These are phyloP conservation scores for Cyberlindnera petersonii DNA, from an alignment of 805 yeast species.

Conservation along the genomic window DNA sequence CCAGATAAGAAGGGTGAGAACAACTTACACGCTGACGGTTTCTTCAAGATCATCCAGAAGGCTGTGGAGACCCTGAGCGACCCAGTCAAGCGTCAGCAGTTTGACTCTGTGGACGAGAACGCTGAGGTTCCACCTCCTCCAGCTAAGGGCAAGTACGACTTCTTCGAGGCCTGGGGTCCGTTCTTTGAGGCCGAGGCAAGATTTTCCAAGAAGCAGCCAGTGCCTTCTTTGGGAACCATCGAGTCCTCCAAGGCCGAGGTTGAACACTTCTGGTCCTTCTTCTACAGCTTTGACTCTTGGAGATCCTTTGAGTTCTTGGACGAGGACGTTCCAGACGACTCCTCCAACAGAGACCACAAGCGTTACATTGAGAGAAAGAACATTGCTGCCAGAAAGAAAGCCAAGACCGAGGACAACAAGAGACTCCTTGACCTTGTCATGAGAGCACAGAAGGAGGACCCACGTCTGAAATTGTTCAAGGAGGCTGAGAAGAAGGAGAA, in stretches of 20 bases:
- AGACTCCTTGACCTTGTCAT: slow-evolving; percentile 82
- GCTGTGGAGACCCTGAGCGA: slow-evolving; percentile 89
- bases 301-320: slow-evolving; percentile 96
- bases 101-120: slow-evolving; percentile 87
- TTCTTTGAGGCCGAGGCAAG: slow-evolving; percentile 88
- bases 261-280: slow-evolving; percentile 84
- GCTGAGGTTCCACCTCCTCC: slow-evolving; percentile 85
- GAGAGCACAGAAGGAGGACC: slow-evolving; percentile 86
- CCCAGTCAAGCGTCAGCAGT: slow-evolving; percentile 83
- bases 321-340: slow-evolving; percentile 99
- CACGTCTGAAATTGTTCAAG: slow-evolving; percentile 90
- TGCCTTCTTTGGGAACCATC: slow-evolving; percentile 71
- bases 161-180: slow-evolving; percentile 89
- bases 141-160: slow-evolving; percentile 63
- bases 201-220: slow-evolving; percentile 89
- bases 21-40: slow-evolving; percentile 91
- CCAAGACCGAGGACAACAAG: slow-evolving; percentile 95
- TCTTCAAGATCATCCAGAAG: slow-evolving; percentile 97
- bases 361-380: slow-evolving; percentile 98
- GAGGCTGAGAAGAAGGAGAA: slow-evolving; percentile 92
- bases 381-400: slow-evolving; percentile 93
- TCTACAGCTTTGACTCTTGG: slow-evolving; percentile 96
- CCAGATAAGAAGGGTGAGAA: slow-evolving; percentile 96
- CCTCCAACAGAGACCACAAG: slow-evolving; percentile 98
- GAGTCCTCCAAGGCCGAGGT: slow-evolving; percentile 74